These are phyloP conservation scores for Draba incana DNA, from an alignment of 345 rosid genomes.

Conservation along the genomic window DNA sequence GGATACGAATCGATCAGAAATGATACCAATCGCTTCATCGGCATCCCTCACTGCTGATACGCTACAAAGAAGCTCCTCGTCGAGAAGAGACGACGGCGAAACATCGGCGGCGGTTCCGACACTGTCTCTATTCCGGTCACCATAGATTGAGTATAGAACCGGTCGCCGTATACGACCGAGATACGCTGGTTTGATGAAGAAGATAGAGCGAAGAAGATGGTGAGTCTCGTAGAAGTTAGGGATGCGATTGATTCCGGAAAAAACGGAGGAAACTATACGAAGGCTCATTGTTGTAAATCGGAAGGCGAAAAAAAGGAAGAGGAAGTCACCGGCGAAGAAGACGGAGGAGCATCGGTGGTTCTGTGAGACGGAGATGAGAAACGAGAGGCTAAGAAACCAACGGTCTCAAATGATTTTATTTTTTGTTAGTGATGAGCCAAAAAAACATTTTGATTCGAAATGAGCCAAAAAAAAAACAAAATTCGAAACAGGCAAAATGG, in stretches of 20 bases:
- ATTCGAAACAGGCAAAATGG: slow-evolving; percentile 30
- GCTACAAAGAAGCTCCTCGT: slow-evolving; percentile 50
- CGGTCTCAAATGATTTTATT: slow-evolving; percentile 22
- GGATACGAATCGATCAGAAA: slow-evolving; percentile 40
- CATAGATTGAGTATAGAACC: slow-evolving; percentile 9
- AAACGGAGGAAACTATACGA: slow-evolving; percentile 46
- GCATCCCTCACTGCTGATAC: slow-evolving; percentile 66
- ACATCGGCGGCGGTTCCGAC: slow-evolving; percentile 34
- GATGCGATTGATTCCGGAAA: slow-evolving; percentile 46
- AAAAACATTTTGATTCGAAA: background rate
- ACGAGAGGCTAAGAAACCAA: slow-evolving; percentile 47
- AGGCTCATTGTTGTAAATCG: slow-evolving; percentile 28
- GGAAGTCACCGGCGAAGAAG: slow-evolving; percentile 33
- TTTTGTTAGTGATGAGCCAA: background rate
- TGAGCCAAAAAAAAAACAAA: background rate
- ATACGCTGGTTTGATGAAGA: slow-evolving; percentile 34
- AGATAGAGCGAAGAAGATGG: slow-evolving; percentile 37
- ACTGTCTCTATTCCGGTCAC: slow-evolving; percentile 3
- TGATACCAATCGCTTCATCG: slow-evolving; percentile 59
- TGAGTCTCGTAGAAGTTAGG: slow-evolving; percentile 43
- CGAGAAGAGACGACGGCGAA: slow-evolving; percentile 40
- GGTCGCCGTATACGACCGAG: slow-evolving; percentile 10
- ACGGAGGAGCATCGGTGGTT: slow-evolving; percentile 42
- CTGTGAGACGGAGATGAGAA: slow-evolving; percentile 52
- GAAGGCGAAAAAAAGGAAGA: background rate